Evolutionary conservation across 2,329 filamentous ascomycete species (phyloP), one percentile per base, ranked within the genome.

Genomic region (Xylariaceae sp.): DNA sequence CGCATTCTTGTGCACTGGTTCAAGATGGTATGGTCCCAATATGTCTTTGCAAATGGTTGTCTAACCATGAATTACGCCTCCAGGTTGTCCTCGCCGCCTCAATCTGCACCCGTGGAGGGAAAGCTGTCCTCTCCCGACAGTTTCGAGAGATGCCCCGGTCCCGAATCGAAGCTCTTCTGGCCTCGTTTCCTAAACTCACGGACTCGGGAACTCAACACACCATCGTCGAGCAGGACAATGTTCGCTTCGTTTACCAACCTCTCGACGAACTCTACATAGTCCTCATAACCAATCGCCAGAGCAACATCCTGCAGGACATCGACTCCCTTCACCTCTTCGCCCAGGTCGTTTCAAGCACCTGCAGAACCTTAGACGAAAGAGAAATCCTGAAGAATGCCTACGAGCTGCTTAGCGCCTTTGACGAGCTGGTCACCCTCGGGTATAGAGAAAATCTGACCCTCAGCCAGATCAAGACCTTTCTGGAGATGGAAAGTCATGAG

Each of bases 231-330:
- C 91, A 97, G 75, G 95, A 99, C 78, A 97, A 96, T 77, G 94
- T 99, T 69, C 92, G 94, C 76, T 99, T 96, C 71, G 94, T 99
- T 56, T 99, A 99, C 79, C 94, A 99, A 73, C 95, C 94, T 57
- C 82, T 99, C 62, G 95, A 99, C 76, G 95, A 99, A 78, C 86
- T 99, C 62, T 99, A 99, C 82, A 97, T 99, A 84, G 92, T 99
- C 63, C 85, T 99, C 68, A 97, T 99, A 75, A 99, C 95, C 73
- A 99, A 99, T 80, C 88, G 91, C 67, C 94, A 97, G 79, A 97
- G 92, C 73, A 99, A 99, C 76, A 99, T 99, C 65, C 82, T 99
- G 50, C 94, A 99, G 76, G 94, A 99, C 74, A 99, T 99, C 73
- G 94, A 97, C 75, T 96, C 94, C 56, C 83, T 99, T 57, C 95